These are phyloP conservation scores for Paecilomyces variotii DNA, from an alignment of 2,329 filamentous ascomycete species.

Conservation along the genomic window DNA sequence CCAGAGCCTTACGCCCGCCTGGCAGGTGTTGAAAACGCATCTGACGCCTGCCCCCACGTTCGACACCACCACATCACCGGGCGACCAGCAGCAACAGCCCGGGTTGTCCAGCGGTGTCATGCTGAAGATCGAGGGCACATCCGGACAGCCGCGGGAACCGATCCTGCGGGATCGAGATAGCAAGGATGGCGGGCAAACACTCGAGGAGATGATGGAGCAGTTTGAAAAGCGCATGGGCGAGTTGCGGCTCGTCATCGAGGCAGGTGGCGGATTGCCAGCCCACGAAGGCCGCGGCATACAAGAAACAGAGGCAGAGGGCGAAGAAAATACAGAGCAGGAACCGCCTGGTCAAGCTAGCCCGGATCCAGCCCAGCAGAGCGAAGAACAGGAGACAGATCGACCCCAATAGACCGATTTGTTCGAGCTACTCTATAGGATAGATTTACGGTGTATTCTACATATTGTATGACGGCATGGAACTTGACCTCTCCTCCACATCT, in stretches of 20 bases:
- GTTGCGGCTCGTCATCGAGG: conserved; percentile 35
- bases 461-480: neutral
- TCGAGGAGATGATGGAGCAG: conserved; percentile 41
- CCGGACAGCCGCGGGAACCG: conserved; percentile 18
- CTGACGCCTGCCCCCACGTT: conserved; percentile 57
- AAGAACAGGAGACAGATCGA: neutral
- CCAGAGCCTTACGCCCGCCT: conserved; percentile 65
- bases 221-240: conserved; percentile 38
- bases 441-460: neutral
- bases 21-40: conserved; percentile 54
- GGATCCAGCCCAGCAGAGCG: neutral
- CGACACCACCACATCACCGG: conserved; percentile 42
- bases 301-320: neutral
- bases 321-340: neutral
- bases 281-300: conserved; percentile 2
- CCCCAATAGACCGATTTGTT: neutral
- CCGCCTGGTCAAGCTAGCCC: neutral
- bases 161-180: conserved; percentile 15
- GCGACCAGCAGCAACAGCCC: conserved; percentile 37
- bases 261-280: conserved; percentile 10
- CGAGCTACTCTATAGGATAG: neutral
- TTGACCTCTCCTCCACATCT: neutral
- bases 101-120: conserved; percentile 38
- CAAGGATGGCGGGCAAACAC: conserved; percentile 18
- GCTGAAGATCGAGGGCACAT: conserved; percentile 38